phyloP scores from a whole-genome alignment of 768 basidiomycete species.

The Lenzites betulinus region DNA sequence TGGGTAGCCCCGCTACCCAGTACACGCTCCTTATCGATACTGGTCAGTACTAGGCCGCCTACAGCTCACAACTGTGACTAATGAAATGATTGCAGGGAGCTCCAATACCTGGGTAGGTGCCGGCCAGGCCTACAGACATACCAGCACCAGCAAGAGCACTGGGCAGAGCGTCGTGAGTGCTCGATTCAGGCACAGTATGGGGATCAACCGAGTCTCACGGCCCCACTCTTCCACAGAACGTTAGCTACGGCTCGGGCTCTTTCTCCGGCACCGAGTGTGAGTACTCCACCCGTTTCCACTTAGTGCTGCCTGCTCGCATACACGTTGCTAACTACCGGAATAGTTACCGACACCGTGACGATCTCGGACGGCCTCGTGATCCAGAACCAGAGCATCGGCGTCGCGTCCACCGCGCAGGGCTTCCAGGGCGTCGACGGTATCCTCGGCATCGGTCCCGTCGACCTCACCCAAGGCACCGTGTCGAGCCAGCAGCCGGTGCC shows the following conservation, averaged over 20 bases:
- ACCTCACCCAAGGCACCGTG: constrained; percentile 51
- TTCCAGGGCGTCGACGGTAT: constrained; percentile 54
- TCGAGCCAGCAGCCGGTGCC: constrained; percentile 42
- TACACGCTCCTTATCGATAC: constrained; percentile 62
- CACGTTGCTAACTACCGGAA: neutral
- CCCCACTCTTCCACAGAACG: constrained; percentile 37
- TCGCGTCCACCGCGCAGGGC: constrained; percentile 45
- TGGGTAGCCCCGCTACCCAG: constrained; percentile 51
- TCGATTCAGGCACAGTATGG: constrained; percentile 29
- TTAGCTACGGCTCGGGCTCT: constrained; percentile 55
- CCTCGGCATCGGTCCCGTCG: constrained; percentile 54
- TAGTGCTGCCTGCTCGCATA: neutral
- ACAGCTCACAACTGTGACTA: neutral
- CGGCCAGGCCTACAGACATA: constrained; percentile 44
- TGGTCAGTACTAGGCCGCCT: constrained; percentile 37
- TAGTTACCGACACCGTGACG: constrained; percentile 51
- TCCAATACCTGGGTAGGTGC: constrained; percentile 64
- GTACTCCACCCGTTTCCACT: constrained; percentile 12
- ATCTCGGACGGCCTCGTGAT: constrained; percentile 44
- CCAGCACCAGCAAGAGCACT: constrained; percentile 47
- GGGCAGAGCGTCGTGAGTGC: constrained; percentile 36
- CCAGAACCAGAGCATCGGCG: constrained; percentile 49
- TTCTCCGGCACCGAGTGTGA: constrained; percentile 57
- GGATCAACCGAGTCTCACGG: constrained; percentile 3
- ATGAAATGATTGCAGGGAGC: constrained; percentile 35